Evolutionary conservation across 345 rosid species (phyloP).

Genomic region (Mangifera indica): DNA sequence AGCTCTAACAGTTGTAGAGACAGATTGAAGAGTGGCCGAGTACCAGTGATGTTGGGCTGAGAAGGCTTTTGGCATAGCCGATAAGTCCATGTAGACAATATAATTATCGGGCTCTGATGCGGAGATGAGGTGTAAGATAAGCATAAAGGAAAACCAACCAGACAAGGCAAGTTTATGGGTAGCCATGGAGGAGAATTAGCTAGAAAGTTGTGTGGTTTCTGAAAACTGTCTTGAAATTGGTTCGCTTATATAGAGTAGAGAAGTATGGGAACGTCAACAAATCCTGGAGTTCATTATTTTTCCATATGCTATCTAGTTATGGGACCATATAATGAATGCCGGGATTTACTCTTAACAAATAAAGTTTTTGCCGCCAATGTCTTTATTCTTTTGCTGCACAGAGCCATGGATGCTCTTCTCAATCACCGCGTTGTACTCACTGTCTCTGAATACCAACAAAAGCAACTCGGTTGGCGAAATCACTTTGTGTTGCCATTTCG

Average conservation of each 20-base stretch:
- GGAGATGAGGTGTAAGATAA: background rate
- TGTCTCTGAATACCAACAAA: background rate
- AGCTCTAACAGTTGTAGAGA: slow-evolving; percentile 1
- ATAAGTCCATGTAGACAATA: slow-evolving; percentile 47
- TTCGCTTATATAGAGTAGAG: slow-evolving; percentile 19
- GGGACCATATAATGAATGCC: background rate
- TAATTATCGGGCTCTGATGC: slow-evolving; percentile 30
- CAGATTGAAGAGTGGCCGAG: slow-evolving; percentile 36
- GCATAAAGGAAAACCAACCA: slow-evolving; percentile 15
- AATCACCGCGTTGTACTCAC: background rate
- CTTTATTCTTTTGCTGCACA: background rate
- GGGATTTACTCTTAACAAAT: background rate
- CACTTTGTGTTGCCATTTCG: background rate
- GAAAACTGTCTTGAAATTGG: slow-evolving; percentile 1
- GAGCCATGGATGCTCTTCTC: background rate
- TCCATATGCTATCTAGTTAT: background rate
- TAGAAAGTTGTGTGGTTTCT: background rate
- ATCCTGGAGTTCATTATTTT: background rate
- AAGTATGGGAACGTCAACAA: slow-evolving; percentile 20
- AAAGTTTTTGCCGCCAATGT: background rate
- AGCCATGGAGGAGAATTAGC: slow-evolving; percentile 18
- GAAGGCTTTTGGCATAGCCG: slow-evolving; percentile 48
- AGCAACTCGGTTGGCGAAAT: background rate
- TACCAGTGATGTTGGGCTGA: slow-evolving; percentile 36
- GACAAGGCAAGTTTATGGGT: slow-evolving; percentile 5